Percentiles rank a stretch among this genome's conserved stretches.
phyloP scores from a whole-genome alignment of 2,329 filamentous ascomycete genomes.

The Nemania serpens region DNA sequence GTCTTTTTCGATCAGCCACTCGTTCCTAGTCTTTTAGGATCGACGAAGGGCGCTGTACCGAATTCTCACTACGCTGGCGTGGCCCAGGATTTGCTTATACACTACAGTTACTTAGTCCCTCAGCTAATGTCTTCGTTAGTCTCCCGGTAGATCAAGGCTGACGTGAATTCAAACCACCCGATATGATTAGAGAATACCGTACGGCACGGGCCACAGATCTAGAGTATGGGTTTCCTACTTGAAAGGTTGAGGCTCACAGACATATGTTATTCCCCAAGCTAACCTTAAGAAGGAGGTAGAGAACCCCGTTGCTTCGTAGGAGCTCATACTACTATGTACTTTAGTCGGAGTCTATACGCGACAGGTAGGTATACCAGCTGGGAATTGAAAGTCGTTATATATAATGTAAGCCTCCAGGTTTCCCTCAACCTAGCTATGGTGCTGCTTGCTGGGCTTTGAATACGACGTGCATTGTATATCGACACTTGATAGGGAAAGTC shows the following conservation, averaged over 20 bases:
- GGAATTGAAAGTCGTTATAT: not conserved
- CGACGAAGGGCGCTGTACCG: conserved; percentile 1
- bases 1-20: conserved; percentile 21
- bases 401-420: not conserved
- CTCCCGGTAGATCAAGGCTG: too few relatives aligned
- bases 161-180: too few relatives aligned
- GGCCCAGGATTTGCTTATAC: not conserved
- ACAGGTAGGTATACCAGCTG: not conserved
- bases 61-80: not conserved
- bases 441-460: conserved; percentile 3
- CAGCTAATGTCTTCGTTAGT: too few relatives aligned
- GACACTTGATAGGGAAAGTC: conserved; percentile 1
- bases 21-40: conserved; percentile 9
- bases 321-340: too few relatives aligned
- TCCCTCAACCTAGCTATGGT: not conserved
- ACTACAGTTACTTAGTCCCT: too few relatives aligned
- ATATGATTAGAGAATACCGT: not conserved
- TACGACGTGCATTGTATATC: conserved; percentile 17
- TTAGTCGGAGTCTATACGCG: not conserved
- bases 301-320: too few relatives aligned
- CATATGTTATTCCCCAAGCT: too few relatives aligned
- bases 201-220: too few relatives aligned
- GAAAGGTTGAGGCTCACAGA: too few relatives aligned
- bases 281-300: too few relatives aligned
- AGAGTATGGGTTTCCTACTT: too few relatives aligned